Conservation (phyloP, 2,329 filamentous ascomycete species). For the Clarireedia sp. region DNA sequence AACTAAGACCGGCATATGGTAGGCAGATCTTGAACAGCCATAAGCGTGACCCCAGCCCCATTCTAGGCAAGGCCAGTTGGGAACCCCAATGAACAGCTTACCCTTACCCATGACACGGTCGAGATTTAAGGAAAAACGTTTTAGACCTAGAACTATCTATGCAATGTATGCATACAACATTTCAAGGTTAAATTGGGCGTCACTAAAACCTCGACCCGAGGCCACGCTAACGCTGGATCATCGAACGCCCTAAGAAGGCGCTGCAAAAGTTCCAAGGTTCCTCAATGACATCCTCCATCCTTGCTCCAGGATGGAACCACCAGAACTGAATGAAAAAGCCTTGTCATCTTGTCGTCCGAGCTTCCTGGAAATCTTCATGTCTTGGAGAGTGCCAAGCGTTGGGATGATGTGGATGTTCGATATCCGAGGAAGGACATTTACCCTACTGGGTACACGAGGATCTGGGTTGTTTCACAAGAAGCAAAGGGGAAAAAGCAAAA, state of each 20-base stretch:
- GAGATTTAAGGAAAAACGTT: conserved; percentile 21
- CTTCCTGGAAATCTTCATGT: neutral
- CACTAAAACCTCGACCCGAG: neutral
- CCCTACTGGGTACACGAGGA: neutral
- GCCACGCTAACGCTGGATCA: neutral
- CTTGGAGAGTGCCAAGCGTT: neutral
- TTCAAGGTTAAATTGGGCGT: neutral
- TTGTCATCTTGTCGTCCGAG: neutral
- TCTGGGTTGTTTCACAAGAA: neutral
- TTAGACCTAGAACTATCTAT: conserved; percentile 16
- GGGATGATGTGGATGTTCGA: neutral
- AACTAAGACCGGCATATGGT: conserved; percentile 8
- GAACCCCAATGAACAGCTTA: no score
- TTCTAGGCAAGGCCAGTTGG: neutral
- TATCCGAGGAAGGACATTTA: neutral
- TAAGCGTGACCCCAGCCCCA: neutral
- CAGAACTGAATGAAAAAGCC: no score
- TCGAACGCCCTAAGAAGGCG: conserved; percentile 9
- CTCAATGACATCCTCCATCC: neutral
- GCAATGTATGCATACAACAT: neutral
- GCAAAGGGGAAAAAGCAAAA: neutral
- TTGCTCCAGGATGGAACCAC: no score
- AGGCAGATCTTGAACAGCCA: conserved; percentile 1
- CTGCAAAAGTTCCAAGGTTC: conserved; percentile 6
- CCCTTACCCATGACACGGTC: conserved; percentile 2